Evolutionary conservation across 805 yeast genomes (phyloP), one percentile per base, ranked within the genome.

Genomic region (Candida bentonensis): DNA sequence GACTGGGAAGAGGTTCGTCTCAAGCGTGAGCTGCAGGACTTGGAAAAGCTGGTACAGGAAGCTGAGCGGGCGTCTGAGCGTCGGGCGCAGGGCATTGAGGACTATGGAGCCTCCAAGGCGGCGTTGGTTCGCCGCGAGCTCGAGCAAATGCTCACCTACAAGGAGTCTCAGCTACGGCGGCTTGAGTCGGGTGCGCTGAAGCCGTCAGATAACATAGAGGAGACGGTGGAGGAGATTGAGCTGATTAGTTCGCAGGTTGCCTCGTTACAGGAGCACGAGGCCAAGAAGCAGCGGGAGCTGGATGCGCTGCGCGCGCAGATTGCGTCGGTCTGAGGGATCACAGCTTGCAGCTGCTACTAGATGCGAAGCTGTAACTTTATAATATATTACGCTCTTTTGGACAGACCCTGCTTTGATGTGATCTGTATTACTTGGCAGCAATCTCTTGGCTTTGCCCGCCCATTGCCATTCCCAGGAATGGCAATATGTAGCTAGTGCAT

Each of bases 1-100:
- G 95, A 87, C 56, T 86, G 96, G 95, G 96, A 88, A 60, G 86
- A 82, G 55, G 94, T 82, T 15, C 73, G 92, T 52, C 70, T 87
- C 51, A 78, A 78, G 63, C 74, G 88, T 49, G 89, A 87, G 58
- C 68, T 89, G 48, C 70, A 78, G 11, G 84, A 83, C 49, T 63
- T 88, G 41, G 95, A 87, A 53, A 62, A 67, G n/a, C 70, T 78
- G 52, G 71, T 83, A 45, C 67, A 64, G 5, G 70, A 73, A 46
- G 79, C 83, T 2, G 75, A 74, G 49, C 58, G 61, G 15, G 76
- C 70, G 22, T 65, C 73, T 30, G 65, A 67, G 33, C 50, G 58
- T 3, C 61, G 66, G 21, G 59, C 60, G 49, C 53, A 54, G 27
- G 64, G 62, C 40, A 41, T 51, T 33, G 59, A 57, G 61, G 57